Percentiles rank a stretch among this genome's conserved stretches.
Evolutionary conservation across 345 rosid genomes (phyloP).

Genomic region (Lepidium didymum): DNA sequence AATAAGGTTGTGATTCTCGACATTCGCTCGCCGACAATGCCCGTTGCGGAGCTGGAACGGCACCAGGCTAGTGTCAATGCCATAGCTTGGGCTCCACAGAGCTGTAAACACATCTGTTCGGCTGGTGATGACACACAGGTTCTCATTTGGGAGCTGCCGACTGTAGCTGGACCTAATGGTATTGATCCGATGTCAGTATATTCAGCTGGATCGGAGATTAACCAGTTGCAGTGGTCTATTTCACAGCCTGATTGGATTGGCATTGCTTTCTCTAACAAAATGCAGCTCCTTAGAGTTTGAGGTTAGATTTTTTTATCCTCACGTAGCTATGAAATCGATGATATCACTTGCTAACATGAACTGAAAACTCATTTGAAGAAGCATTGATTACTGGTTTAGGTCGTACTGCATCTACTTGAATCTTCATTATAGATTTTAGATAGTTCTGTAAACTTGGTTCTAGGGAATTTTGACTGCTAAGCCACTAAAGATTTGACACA

Average conservation of each 20-base stretch:
- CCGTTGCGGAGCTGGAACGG: conserved; percentile 73
- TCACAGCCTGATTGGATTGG: conserved; percentile 91
- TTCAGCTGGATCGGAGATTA: conserved; percentile 76
- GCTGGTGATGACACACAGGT: conserved; percentile 86
- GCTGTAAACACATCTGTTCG: conserved; percentile 71
- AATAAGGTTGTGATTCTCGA: conserved; percentile 73
- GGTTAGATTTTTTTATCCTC: conserved; percentile 9
- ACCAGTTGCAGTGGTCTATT: conserved; percentile 90
- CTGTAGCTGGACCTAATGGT: conserved; percentile 89
- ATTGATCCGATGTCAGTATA: conserved; percentile 89
- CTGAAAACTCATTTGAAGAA: background rate
- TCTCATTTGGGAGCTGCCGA: conserved; percentile 86
- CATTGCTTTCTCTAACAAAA: conserved; percentile 66
- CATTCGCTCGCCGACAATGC: conserved; percentile 61
- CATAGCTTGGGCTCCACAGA: conserved; percentile 83
- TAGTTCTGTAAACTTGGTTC: background rate
- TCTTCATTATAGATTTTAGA: background rate
- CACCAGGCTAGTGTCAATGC: conserved; percentile 66
- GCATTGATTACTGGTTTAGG: background rate
- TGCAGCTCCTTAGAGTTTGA: conserved; percentile 94
- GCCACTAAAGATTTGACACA: background rate
- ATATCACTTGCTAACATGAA: too few species aligned
- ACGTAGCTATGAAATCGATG: background rate
- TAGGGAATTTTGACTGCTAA: background rate
- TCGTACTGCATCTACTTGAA: background rate